These are phyloP conservation scores for Aegilops tauschii DNA, from an alignment of 176 grass and related monocot species.

Conservation along the genomic window DNA sequence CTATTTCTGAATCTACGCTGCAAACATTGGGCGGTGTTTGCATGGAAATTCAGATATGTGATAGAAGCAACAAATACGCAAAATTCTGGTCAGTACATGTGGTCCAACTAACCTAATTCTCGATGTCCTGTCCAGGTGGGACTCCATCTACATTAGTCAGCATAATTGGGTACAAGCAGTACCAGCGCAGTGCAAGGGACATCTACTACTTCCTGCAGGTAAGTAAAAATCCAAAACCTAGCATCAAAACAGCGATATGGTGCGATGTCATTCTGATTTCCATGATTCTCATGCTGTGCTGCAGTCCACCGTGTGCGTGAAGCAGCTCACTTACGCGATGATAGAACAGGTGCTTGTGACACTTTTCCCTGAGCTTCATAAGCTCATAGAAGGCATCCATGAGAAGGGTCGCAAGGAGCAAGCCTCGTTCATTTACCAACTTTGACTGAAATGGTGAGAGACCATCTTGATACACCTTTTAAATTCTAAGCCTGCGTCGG, in stretches of 20 bases:
- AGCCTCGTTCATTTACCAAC: conserved; percentile 34
- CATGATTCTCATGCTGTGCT: conserved; percentile 20
- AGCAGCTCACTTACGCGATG: conserved; percentile 82
- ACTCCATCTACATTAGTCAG: conserved; percentile 90
- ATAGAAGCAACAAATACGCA: neutral
- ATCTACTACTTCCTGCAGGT: conserved; percentile 98
- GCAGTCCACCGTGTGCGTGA: conserved; percentile 90
- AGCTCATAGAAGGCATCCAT: conserved; percentile 74
- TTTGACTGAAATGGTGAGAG: conserved; percentile 28
- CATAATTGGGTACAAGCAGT: conserved; percentile 88
- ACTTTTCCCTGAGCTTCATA: conserved; percentile 74
- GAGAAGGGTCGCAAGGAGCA: conserved; percentile 63
- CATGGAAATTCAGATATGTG: conserved; percentile 3
- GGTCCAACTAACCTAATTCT: conserved; percentile 13
- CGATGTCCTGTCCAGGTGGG: conserved; percentile 55
- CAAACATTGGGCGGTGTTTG: neutral
- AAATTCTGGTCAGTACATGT: conserved; percentile 6
- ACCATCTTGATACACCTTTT: neutral
- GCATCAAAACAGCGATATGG: neutral
- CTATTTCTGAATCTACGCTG: conserved; percentile 8
- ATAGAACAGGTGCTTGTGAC: conserved; percentile 75
- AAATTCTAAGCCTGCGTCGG: neutral
- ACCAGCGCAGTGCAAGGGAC: conserved; percentile 67
- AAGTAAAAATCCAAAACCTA: conserved; percentile 30
- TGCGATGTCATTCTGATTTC: neutral